phyloP scores from a whole-genome alignment of 1,139 yeast species.

The Cylindricascospora bacillispora region DNA sequence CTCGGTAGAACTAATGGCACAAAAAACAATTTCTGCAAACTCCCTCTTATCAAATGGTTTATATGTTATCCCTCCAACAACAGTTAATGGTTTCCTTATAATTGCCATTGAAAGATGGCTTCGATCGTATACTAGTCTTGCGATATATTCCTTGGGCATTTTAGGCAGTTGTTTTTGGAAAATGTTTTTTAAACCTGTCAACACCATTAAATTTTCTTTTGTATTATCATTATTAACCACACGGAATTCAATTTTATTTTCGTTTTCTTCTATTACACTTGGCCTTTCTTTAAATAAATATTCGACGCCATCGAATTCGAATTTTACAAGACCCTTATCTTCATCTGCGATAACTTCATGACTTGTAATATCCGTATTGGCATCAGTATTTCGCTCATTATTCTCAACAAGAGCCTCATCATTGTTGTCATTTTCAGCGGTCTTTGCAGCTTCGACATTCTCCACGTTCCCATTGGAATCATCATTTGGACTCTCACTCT shows the following conservation, averaged over 20 bases:
- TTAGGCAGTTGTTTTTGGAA: slow-evolving; percentile 96
- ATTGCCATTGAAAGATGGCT: slow-evolving; percentile 94
- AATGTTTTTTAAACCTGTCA: slow-evolving; percentile 89
- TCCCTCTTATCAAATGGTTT: slow-evolving; percentile 82
- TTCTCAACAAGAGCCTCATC: neutral
- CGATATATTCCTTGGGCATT: slow-evolving; percentile 96
- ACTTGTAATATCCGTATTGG: slow-evolving; percentile 12
- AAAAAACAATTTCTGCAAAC: slow-evolving; percentile 96
- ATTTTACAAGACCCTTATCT: slow-evolving; percentile 37
- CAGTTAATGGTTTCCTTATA: slow-evolving; percentile 81
- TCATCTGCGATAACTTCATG: slow-evolving; percentile 25
- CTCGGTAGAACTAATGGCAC: slow-evolving; percentile 94
- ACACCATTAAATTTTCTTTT: slow-evolving; percentile 73
- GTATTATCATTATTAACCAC: slow-evolving; percentile 93
- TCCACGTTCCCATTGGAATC: slow-evolving; percentile 20
- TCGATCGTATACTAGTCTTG: slow-evolving; percentile 85
- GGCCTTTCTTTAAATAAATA: slow-evolving; percentile 87
- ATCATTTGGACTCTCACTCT: slow-evolving; percentile 14
- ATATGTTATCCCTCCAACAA: slow-evolving; percentile 95
- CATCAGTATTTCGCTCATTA: slow-evolving; percentile 10
- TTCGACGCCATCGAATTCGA: slow-evolving; percentile 62
- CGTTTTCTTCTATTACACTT: slow-evolving; percentile 84
- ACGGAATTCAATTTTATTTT: slow-evolving; percentile 82
- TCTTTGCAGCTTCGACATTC: slow-evolving; percentile 29
- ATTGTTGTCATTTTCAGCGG: slow-evolving; percentile 17